A percentile compares a stretch with the other conserved stretches of the same genome.
phyloP scores from a whole-genome alignment of 306 rosid genomes.

The cucumber (Cucumis sativus) region DNA sequence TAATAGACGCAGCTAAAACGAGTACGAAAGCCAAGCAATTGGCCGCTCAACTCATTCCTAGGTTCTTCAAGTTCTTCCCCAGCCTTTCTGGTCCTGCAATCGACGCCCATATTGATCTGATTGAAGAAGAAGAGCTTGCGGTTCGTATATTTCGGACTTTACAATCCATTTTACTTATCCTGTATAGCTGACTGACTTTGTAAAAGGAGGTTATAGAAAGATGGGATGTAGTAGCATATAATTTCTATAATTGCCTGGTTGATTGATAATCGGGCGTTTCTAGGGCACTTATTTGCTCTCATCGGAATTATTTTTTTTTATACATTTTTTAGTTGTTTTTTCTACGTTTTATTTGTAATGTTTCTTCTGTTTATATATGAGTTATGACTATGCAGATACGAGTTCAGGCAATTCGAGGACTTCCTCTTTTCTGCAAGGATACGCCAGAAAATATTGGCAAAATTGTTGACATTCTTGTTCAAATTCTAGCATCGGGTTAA shows the following conservation, averaged over 20 bases:
- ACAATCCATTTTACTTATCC: neutral
- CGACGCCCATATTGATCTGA: conserved; percentile 72
- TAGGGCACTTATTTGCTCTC: neutral
- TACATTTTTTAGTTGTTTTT: neutral
- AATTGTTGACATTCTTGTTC: conserved; percentile 92
- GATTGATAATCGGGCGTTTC: neutral
- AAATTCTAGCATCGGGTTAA: conserved; percentile 69
- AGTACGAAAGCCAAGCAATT: conserved; percentile 89
- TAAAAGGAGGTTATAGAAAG: neutral
- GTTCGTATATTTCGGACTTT: conserved; percentile 28
- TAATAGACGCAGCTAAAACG: conserved; percentile 71
- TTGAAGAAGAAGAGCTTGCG: conserved; percentile 92
- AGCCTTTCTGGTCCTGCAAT: conserved; percentile 65
- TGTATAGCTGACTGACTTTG: neutral
- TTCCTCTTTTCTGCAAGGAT: conserved; percentile 96
- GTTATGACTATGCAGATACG: conserved; percentile 49
- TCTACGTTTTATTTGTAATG: neutral
- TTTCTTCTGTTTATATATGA: neutral
- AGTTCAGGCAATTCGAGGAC: conserved; percentile 94
- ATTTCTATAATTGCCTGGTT: neutral
- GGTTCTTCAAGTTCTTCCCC: conserved; percentile 87
- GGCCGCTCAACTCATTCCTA: conserved; percentile 92
- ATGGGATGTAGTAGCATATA: neutral
- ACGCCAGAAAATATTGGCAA: conserved; percentile 81
- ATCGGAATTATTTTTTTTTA: neutral